Base-by-base conservation (phyloP, 1,284 basidiomycete species). In the Ustilago curta region DNA sequence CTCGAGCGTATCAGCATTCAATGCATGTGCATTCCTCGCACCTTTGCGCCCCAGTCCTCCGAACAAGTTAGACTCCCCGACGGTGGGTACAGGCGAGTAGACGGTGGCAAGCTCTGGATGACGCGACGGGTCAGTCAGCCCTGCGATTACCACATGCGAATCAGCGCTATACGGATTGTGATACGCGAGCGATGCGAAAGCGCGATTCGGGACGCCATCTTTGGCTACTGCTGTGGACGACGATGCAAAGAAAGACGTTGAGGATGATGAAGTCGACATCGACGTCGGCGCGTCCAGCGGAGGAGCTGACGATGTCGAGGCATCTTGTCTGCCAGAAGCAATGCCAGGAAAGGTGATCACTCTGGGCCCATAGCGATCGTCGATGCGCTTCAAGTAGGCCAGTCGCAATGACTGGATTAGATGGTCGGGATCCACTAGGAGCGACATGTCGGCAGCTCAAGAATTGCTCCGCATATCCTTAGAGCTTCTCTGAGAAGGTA, bases 321-420 rank as follows among this genome's bases (percentile, higher is more conserved):
- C 40, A 12, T 60, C 49, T 32, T 57, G 58, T 42, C 43, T 50
- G 21, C 29, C 47, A 3, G 57, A 29, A 21, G 48, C 25, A 16
- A 68, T 25, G 14, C 55, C 65, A 2, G 80, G 77, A 23, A 79
- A 72, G 19, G 77, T 74, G 60, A 82, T 76, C 57, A 82, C 52
- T 25, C 69, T 69, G 12, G 79, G 72, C 3, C 79, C 80, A 35
- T 74, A 62, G 42, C 75, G 76, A 39, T 82, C 80, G 35, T 81
- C 79, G 32, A 82, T 74, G n/a, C 73, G 59, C 29, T 77, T 67
- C 31, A 82, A 63, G 37, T 82, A 82, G 16, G 78, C 75, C 2
- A 82, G 72, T 12, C 80, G 55, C 21, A 82, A 65, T 23, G 77
- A 71, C 55, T 80, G 76, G 19, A 81, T 80, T 16, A 78, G 51